Evolutionary conservation across 495 filamentous ascomycete species (phyloP).

Genomic region (Amniculicola lignicola): DNA sequence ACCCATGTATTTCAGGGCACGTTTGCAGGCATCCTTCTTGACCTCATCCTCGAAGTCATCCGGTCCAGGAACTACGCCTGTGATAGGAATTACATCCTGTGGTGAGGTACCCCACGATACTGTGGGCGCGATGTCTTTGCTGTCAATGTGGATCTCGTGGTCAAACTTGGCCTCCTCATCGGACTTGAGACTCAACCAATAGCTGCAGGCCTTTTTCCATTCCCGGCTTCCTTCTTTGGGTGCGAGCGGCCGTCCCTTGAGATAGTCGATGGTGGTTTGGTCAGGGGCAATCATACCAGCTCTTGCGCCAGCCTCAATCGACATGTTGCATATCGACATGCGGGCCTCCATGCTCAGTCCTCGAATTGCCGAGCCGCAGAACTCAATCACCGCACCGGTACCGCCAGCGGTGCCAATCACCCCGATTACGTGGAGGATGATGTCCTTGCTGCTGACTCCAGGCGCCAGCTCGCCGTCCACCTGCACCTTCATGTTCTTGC

Average conservation of each 20-base stretch:
- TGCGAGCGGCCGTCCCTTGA: slow-evolving; percentile 83
- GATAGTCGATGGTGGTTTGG: slow-evolving; percentile 89
- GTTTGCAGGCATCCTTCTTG: slow-evolving; percentile 72
- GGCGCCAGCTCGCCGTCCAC: slow-evolving; percentile 88
- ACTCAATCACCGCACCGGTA: slow-evolving; percentile 93
- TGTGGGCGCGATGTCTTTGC: slow-evolving; percentile 88
- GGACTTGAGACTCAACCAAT: slow-evolving; percentile 84
- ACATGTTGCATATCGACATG: slow-evolving; percentile 99
- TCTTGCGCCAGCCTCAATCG: slow-evolving; percentile 94
- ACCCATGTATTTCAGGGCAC: slow-evolving; percentile 95
- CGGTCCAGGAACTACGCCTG: slow-evolving; percentile 81
- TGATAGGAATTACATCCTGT: slow-evolving; percentile 93
- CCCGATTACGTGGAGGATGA: slow-evolving; percentile 91
- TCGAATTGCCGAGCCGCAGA: slow-evolving; percentile 89
- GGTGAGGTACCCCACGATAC: slow-evolving; percentile 97
- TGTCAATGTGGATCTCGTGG: slow-evolving; percentile 78
- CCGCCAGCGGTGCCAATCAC: slow-evolving; percentile 94
- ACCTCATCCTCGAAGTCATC: slow-evolving; percentile 74
- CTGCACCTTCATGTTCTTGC: slow-evolving; percentile 97
- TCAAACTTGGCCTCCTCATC: slow-evolving; percentile 86
- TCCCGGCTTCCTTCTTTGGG: slow-evolving; percentile 77
- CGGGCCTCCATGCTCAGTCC: slow-evolving; percentile 91
- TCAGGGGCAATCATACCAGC: slow-evolving; percentile 97
- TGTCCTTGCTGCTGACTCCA: slow-evolving; percentile 94
- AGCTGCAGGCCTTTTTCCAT: slow-evolving; percentile 84